Evolutionary conservation across 495 filamentous ascomycete species (phyloP).

Genomic region (Aspergillus steynii): DNA sequence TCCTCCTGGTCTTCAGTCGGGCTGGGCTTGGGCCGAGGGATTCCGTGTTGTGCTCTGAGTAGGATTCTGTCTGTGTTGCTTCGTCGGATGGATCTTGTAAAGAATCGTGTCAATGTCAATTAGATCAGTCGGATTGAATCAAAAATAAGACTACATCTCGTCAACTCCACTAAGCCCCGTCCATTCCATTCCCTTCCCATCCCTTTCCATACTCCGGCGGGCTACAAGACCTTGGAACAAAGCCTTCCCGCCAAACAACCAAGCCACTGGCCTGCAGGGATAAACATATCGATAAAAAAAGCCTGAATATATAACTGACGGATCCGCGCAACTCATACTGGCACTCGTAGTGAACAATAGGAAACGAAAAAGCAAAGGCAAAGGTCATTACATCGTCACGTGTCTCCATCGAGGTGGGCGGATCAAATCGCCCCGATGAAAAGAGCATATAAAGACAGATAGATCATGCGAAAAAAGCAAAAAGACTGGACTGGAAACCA

Average conservation of each 20-base stretch:
- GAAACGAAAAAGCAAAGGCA: constrained; percentile 13
- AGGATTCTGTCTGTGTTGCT: too few relatives aligned
- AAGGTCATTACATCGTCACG: constrained; percentile 31
- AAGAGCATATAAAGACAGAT: constrained; percentile 17
- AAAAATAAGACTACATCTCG: background rate
- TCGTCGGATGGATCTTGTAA: too few relatives aligned
- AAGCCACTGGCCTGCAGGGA: background rate
- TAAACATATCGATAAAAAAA: background rate
- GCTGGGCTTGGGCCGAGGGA: too few relatives aligned
- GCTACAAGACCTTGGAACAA: background rate
- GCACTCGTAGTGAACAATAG: constrained; percentile 18
- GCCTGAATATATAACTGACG: constrained; percentile 1
- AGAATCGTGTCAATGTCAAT: too few relatives aligned
- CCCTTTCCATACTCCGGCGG: background rate
- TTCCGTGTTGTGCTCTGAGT: too few relatives aligned
- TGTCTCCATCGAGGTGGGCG: constrained; percentile 18
- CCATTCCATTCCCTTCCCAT: background rate
- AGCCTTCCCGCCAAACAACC: background rate
- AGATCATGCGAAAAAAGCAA: background rate
- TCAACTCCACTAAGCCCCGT: background rate
- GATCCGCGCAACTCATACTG: constrained; percentile 16
- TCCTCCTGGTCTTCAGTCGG: background rate
- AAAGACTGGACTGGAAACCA: background rate
- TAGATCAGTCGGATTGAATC: background rate
- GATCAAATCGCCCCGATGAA: constrained; percentile 1